phyloP scores from a whole-genome alignment of 306 rosid species.

The Phaseolus lunatus region DNA sequence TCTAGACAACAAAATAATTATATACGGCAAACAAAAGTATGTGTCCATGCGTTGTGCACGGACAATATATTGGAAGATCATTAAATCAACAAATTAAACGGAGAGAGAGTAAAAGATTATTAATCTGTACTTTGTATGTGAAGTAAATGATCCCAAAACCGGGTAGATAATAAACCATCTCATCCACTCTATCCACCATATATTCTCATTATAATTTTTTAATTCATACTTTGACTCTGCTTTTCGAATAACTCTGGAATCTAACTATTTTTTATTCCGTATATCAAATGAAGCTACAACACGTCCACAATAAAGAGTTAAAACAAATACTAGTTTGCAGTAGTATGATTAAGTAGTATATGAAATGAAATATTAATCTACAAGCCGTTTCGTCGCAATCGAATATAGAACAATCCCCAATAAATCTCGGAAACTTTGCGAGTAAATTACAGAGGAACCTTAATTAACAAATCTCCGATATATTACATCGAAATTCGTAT shows the following conservation, averaged over 20 bases:
- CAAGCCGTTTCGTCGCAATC: background rate
- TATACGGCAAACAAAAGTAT: no score
- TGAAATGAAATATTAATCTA: constrained; percentile 10
- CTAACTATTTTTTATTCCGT: background rate
- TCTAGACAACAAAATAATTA: no score
- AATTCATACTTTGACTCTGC: constrained; percentile 1
- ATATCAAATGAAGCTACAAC: constrained; percentile 35
- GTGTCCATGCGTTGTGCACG: no score
- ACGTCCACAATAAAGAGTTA: background rate
- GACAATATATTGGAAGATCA: background rate
- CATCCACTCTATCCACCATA: constrained; percentile 10
- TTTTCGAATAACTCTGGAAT: constrained; percentile 32
- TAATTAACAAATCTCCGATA: constrained; percentile 11
- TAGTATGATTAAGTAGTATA: constrained; percentile 30
- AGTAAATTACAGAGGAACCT: background rate
- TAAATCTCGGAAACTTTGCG: constrained; percentile 1
- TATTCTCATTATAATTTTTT: background rate
- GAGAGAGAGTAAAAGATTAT: no score
- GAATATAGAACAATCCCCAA: constrained; percentile 19
- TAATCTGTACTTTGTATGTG: no score
- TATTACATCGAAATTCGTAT: constrained; percentile 21
- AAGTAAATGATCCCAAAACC: background rate
- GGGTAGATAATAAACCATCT: no score
- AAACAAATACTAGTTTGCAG: background rate
- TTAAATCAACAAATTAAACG: no score